phyloP scores from a whole-genome alignment of 2,329 filamentous ascomycete genomes.

The Sporothrix brunneoviolacea region DNA sequence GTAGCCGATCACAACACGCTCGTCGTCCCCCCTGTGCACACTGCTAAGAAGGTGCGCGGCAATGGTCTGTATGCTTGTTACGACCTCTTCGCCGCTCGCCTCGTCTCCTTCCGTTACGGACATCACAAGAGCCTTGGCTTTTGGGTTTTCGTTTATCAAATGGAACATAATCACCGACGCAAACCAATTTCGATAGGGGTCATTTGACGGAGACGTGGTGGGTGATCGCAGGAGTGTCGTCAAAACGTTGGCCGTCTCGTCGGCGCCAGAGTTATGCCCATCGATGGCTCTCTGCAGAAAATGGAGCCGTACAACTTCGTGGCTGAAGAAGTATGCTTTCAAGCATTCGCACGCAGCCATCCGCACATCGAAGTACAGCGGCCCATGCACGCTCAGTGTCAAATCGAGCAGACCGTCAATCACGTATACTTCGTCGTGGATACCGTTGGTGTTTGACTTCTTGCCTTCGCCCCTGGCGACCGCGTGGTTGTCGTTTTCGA shows the following conservation, averaged over 20 bases:
- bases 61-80: slow-evolving; percentile 86
- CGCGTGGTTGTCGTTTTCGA: slow-evolving; percentile 30
- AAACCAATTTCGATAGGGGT: slow-evolving; percentile 88
- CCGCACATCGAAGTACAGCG: slow-evolving; percentile 69
- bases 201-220: slow-evolving; percentile 53
- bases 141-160: slow-evolving; percentile 69
- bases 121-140: slow-evolving; percentile 75
- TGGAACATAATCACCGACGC: slow-evolving; percentile 83
- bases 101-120: slow-evolving; percentile 83
- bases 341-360: slow-evolving; percentile 84
- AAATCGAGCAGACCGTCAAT: slow-evolving; percentile 89
- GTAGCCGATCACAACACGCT: slow-evolving; percentile 75
- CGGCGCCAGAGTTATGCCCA: slow-evolving; percentile 67
- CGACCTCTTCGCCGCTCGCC: slow-evolving; percentile 83
- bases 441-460: slow-evolving; percentile 37
- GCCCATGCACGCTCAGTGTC: slow-evolving; percentile 60
- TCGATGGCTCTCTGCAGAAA: slow-evolving; percentile 86
- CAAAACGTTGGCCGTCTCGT: slow-evolving; percentile 83
- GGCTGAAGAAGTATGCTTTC: slow-evolving; percentile 83
- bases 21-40: slow-evolving; percentile 68
- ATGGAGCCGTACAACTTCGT: slow-evolving; percentile 73
- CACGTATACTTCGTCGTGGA: slow-evolving; percentile 63
- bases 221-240: slow-evolving; percentile 69
- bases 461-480: neutral
- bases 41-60: slow-evolving; percentile 79